Evolutionary conservation across 768 basidiomycete species (phyloP).

Genomic region (Sistotremastrum suecicum): DNA sequence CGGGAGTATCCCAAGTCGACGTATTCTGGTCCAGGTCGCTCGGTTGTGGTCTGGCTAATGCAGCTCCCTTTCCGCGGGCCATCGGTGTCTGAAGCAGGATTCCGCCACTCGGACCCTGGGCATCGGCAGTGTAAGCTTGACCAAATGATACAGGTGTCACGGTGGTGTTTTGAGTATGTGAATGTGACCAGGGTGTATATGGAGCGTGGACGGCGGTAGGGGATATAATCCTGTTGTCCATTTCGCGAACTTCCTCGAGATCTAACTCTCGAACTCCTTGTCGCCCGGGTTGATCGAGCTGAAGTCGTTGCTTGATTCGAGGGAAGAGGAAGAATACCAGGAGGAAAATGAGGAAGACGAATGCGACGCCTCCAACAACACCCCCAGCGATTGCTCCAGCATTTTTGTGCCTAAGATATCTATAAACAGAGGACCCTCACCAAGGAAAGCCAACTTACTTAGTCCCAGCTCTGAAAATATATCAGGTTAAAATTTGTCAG

Average conservation of each 20-base stretch:
- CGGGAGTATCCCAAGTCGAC: too few species aligned
- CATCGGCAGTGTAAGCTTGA: too few species aligned
- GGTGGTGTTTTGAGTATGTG: slow-evolving; percentile 8
- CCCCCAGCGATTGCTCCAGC: slow-evolving; percentile 40
- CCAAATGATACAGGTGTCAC: slow-evolving; percentile 1
- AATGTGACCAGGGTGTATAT: slow-evolving; percentile 13
- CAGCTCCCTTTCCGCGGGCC: too few species aligned
- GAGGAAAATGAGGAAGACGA: slow-evolving; percentile 22
- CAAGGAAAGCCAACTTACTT: too few species aligned
- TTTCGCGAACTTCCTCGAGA: background rate
- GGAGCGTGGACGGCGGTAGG: slow-evolving; percentile 41
- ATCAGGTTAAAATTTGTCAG: too few species aligned
- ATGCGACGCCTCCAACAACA: slow-evolving; percentile 32
- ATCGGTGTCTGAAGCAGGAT: background rate
- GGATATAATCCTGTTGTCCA: slow-evolving; percentile 27
- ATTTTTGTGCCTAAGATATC: slow-evolving; percentile 3
- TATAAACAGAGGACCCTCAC: too few species aligned
- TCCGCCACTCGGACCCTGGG: background rate
- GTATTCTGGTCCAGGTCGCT: too few species aligned
- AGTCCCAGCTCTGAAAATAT: too few species aligned
- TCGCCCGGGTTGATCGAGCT: background rate
- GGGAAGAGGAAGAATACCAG: slow-evolving; percentile 21
- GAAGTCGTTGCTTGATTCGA: slow-evolving; percentile 23
- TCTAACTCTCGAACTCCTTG: background rate
- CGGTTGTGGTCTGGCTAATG: too few species aligned